These are phyloP conservation scores for Artemisia annua DNA, from an alignment of 129 eudicot genomes.

Conservation along the genomic window DNA sequence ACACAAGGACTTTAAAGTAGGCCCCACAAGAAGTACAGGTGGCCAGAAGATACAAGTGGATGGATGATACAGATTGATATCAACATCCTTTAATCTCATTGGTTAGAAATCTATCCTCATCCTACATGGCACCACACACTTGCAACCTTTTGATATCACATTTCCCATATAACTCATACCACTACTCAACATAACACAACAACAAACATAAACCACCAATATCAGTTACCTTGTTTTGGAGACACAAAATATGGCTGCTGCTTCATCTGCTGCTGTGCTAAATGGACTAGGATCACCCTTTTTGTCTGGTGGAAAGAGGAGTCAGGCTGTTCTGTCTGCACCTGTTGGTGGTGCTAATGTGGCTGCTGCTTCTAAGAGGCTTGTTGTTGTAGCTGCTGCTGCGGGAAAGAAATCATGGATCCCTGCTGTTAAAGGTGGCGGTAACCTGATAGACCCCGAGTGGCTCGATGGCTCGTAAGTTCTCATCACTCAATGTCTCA, in stretches of 20 bases:
- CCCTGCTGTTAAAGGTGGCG: slow-evolving; percentile 89
- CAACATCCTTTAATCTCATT: slow-evolving; percentile 44
- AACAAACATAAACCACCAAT: no score
- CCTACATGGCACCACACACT: slow-evolving; percentile 55
- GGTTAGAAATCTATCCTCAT: slow-evolving; percentile 78
- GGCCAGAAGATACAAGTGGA: slow-evolving; percentile 43
- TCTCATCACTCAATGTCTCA: no score
- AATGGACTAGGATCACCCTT: slow-evolving; percentile 84
- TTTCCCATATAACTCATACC: slow-evolving; percentile 20
- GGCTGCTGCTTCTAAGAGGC: slow-evolving; percentile 50
- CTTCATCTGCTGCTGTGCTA: slow-evolving; percentile 70
- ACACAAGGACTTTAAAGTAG: slow-evolving; percentile 6
- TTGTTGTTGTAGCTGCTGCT: slow-evolving; percentile 57
- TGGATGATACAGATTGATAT: slow-evolving; percentile 33
- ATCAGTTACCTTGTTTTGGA: not conserved
- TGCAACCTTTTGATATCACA: slow-evolving; percentile 38
- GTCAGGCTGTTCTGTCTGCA: slow-evolving; percentile 47
- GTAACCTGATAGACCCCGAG: slow-evolving; percentile 80
- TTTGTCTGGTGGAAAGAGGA: slow-evolving; percentile 64
- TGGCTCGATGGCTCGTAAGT: slow-evolving; percentile 99
- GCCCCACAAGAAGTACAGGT: slow-evolving; percentile 2
- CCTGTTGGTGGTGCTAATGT: slow-evolving; percentile 30
- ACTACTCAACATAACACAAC: not conserved
- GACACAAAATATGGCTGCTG: slow-evolving; percentile 33
- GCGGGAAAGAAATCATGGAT: slow-evolving; percentile 93